Percentiles rank a stretch among this genome's conserved stretches.
Evolutionary conservation across 345 rosid species (phyloP).

Genomic region (Dovyalis caffra): DNA sequence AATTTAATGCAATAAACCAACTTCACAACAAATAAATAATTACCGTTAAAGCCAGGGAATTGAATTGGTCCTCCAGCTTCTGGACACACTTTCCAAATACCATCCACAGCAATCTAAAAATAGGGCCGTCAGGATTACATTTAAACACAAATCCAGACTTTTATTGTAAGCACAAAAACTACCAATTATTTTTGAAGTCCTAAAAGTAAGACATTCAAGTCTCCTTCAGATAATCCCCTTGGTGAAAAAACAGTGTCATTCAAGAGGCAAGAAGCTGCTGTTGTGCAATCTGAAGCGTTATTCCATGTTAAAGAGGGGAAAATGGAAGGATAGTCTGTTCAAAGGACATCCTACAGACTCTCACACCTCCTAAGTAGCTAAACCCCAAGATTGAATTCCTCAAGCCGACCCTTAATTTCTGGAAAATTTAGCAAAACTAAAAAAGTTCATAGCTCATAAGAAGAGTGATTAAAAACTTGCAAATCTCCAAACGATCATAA

Average conservation of each 20-base stretch:
- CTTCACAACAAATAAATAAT: slow-evolving; percentile 11
- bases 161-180: neutral
- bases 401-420: neutral
- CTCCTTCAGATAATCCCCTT: neutral
- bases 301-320: neutral
- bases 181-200: neutral
- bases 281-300: neutral
- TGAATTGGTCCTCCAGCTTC: slow-evolving; percentile 84
- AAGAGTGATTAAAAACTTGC: neutral
- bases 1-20: neutral
- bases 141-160: neutral
- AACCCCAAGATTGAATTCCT: neutral
- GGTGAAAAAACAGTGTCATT: neutral
- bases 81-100: slow-evolving; percentile 88
- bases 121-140: slow-evolving; percentile 5
- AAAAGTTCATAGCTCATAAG: neutral
- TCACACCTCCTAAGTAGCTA: neutral
- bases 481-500: neutral
- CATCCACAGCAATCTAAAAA: slow-evolving; percentile 93
- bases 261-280: neutral
- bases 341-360: neutral
- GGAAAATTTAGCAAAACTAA: neutral
- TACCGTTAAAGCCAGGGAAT: slow-evolving; percentile 91
- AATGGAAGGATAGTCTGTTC: neutral
- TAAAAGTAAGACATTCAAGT: neutral